Evolutionary conservation across 2,329 filamentous ascomycete genomes (phyloP), one percentile per base, ranked within the genome.

Genomic region (Pezicula radicicola): DNA sequence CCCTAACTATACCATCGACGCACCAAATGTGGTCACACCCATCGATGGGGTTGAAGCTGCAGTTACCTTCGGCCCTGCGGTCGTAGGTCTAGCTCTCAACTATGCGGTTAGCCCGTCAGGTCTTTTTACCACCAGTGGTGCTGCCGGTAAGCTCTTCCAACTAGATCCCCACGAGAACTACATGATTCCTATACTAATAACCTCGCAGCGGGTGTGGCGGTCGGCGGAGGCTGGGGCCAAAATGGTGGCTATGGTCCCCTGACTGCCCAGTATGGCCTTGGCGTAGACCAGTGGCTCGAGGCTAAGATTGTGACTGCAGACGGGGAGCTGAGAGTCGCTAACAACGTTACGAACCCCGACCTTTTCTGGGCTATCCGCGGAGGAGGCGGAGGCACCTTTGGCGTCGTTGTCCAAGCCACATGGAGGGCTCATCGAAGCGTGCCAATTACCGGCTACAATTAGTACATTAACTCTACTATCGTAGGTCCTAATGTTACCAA

Each of bases 161-260:
- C 9, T 19, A 3, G 19, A 40, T 43, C n/a, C n/a, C n/a, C n/a
- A n/a, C n/a, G n/a, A n/a, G n/a, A n/a, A n/a, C n/a, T n/a, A n/a
- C n/a, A n/a, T n/a, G n/a, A n/a, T n/a, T n/a, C n/a, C n/a, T n/a
- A n/a, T n/a, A n/a, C n/a, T n/a, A n/a, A n/a, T n/a, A n/a, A n/a
- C n/a, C n/a, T n/a, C n/a, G 27, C 28, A 48, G 46, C 33, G 4
- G 27, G 16, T 25, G 46, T 48, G 12, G 30, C 12, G 15, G 27
- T 44, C 12, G 18, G 3, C 12, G 77, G 76, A 25, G 73, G 74
- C 6, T 76, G 71, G 55, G 66, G 68, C 10, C 59, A 73, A 30
- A 79, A 78, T 10, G 80, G 77, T 39, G 80, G 80, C 0, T 81
- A 80, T 58, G 80, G 82, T 1, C 75, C 76, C 65, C 66, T 85